Conservation (phyloP, 2,329 filamentous ascomycete genomes). For the Monilinia aucupariae region DNA sequence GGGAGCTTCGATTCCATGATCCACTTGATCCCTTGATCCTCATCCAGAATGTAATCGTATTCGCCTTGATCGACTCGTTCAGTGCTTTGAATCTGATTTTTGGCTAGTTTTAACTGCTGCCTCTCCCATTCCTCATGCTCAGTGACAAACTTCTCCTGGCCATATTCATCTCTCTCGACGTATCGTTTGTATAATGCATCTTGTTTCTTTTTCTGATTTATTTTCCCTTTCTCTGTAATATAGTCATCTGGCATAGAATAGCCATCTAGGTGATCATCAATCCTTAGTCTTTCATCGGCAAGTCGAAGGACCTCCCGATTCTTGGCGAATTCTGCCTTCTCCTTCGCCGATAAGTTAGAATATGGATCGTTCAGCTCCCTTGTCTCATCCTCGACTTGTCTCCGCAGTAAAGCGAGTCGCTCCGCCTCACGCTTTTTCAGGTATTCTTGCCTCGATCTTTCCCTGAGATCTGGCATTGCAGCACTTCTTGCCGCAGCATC, state of each 20-base stretch:
- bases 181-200: conserved; percentile 87
- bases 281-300: conserved; percentile 72
- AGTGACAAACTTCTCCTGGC: conserved; percentile 82
- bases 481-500: conserved; percentile 62
- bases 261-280: conserved; percentile 88
- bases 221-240: conserved; percentile 86
- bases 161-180: conserved; percentile 79
- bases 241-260: conserved; percentile 94
- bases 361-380: conserved; percentile 69
- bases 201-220: conserved; percentile 80
- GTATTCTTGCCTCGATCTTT: conserved; percentile 86
- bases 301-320: conserved; percentile 78
- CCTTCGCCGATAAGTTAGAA: conserved; percentile 65
- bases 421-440: conserved; percentile 88
- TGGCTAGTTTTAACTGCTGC: conserved; percentile 82
- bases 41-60: conserved; percentile 91
- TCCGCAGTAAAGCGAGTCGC: conserved; percentile 75
- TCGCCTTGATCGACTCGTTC: conserved; percentile 74
- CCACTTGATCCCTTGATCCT: conserved; percentile 82
- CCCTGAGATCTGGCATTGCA: conserved; percentile 73
- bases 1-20: conserved; percentile 67
- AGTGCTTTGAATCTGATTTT: conserved; percentile 71
- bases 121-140: conserved; percentile 96
- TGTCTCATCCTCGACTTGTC: conserved; percentile 85
- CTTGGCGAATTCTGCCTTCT: conserved; percentile 69